A percentile compares a stretch with the other conserved stretches of the same genome.
These are phyloP conservation scores for Albophoma yamanashiensis DNA, from an alignment of 2,329 filamentous ascomycete genomes.

Conservation along the genomic window DNA sequence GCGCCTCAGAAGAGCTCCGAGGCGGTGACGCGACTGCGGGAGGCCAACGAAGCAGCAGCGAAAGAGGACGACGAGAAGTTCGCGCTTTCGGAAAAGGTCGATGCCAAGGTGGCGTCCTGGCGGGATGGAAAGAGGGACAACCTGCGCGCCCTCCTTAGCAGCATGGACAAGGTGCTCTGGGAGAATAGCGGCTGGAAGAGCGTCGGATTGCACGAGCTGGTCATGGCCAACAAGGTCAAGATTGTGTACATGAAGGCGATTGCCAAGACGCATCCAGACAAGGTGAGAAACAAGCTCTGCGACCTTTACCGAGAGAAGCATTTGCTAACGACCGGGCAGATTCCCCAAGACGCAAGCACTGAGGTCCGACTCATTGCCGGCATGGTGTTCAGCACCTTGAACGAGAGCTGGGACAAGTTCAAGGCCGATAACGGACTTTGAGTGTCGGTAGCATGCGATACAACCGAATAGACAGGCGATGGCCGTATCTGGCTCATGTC, in stretches of 20 bases:
- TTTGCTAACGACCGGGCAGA: conserved; percentile 26
- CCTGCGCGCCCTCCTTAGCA: conserved; percentile 74
- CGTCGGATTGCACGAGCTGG: conserved; percentile 84
- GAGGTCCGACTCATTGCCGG: conserved; percentile 57
- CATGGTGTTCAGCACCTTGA: conserved; percentile 56
- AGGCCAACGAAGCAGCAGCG: conserved; percentile 77
- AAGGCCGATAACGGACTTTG: conserved; percentile 57
- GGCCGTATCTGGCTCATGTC: background rate
- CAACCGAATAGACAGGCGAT: background rate
- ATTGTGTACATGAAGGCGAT: conserved; percentile 99
- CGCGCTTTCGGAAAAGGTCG: conserved; percentile 74
- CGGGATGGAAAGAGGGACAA: conserved; percentile 89
- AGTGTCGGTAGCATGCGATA: background rate
- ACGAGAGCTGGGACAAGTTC: conserved; percentile 66
- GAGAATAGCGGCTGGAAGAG: conserved; percentile 92
- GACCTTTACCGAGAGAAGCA: background rate
- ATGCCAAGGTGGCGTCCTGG: conserved; percentile 70
- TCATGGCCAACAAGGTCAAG: conserved; percentile 92
- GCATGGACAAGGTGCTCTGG: conserved; percentile 85
- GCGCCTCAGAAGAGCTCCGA: conserved; percentile 48
- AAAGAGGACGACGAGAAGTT: conserved; percentile 88
- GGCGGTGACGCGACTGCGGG: conserved; percentile 72
- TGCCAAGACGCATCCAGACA: conserved; percentile 95
- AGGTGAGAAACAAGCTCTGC: conserved; percentile 48
- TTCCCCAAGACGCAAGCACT: conserved; percentile 53